A percentile compares a stretch with the other conserved stretches of the same genome.
phyloP scores from a whole-genome alignment of 345 rosid genomes.

The Salix caprea region DNA sequence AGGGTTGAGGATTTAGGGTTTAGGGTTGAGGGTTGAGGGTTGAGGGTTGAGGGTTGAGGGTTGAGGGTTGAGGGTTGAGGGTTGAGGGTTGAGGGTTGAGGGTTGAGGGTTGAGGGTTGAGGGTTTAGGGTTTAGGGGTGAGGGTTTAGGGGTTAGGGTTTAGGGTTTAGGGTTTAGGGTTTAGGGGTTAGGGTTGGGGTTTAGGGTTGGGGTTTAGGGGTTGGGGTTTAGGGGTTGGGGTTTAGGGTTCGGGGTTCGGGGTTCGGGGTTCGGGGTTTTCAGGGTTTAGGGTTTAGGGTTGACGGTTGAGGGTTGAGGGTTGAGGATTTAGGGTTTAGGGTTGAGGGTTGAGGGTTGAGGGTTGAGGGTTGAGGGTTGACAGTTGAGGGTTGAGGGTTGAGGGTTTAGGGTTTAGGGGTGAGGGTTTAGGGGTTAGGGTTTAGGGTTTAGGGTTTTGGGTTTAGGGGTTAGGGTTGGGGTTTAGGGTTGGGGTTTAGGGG shows the following conservation, averaged over 20 bases:
- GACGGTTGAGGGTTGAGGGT: background rate
- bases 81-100: no score
- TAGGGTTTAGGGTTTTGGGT: background rate
- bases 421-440: background rate
- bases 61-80: no score
- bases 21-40: no score
- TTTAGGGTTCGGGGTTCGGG: background rate
- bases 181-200: no score
- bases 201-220: no score
- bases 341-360: background rate
- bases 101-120: no score
- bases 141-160: no score
- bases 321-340: background rate
- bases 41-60: no score
- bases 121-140: no score
- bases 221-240: background rate
- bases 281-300: constrained; percentile 1
- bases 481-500: background rate
- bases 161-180: no score
- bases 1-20: no score
- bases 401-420: background rate
- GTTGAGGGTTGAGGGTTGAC: background rate
- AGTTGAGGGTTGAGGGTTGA: background rate
- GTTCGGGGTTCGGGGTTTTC: background rate
- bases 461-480: constrained; percentile 10